Base-by-base conservation (phyloP, 306 rosid genomes). In the Mimosa pudica region DNA sequence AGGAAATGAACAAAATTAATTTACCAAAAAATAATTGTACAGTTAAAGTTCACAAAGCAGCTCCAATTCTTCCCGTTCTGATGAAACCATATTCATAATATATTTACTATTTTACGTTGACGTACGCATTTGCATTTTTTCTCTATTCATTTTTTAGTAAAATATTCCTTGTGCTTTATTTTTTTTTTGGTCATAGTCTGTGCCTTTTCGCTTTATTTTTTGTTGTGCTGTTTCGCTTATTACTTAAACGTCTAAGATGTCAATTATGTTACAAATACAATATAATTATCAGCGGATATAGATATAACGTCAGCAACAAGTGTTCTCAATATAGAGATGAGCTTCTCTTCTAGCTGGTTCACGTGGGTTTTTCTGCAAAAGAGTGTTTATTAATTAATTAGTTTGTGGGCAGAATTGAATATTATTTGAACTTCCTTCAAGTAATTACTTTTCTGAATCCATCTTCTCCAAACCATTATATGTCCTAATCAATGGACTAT, bases 321-420 rank as follows among this genome's bases (percentile, higher is more conserved):
- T 38, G 24, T 66, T n/a, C 7, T 17, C 49, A 66, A 16, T 8
- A 12, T 61, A 71, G 5, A 71, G 35, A 75, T 33, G 6, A 69
- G 52, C 54, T 77, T 61, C 55, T 80, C 55, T 80, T 80, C 73
- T 80, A 76, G 79, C 62, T 80, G 73, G 77, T 87, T 87, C 85
- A 84, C 85, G 90, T 86, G 86, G 85, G 70, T 49, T 67, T 79
- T 44, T 81, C 52, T 60, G 79, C 64, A 77, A 67, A 44, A 17
- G 84, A 70, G 71, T 70, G 68, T 41, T 62, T 32, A 32, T 62
- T 62, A 32, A 30, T 62, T 12, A 62, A 33, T 11, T 62, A 18
- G 63, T 57, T 57, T 12, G n/a, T 3, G 14, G 17, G n/a, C n/a
- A 62, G 42, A 1, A 30, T 61, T 24, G 10, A 24, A 60, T 60